These are phyloP conservation scores for Rubroboletus satanas DNA, from an alignment of 768 basidiomycete species.

Conservation along the genomic window DNA sequence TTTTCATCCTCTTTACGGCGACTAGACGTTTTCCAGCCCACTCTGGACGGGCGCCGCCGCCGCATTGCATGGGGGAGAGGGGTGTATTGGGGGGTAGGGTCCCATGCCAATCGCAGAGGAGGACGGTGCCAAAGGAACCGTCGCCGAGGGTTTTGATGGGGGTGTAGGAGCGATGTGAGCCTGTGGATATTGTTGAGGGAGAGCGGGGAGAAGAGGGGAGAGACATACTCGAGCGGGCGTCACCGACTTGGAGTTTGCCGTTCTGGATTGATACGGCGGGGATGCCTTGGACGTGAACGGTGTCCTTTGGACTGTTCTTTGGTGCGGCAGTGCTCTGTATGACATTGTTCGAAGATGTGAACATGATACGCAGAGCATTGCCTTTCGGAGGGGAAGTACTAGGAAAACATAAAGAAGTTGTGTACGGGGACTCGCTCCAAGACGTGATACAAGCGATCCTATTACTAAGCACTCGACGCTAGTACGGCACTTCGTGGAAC, in stretches of 20 bases:
- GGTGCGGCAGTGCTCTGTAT: slow-evolving; percentile 24
- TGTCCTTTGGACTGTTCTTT: slow-evolving; percentile 43
- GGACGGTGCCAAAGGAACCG: slow-evolving; percentile 97
- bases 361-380: slow-evolving; percentile 35
- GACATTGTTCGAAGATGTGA: slow-evolving; percentile 31
- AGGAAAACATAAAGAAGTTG: slow-evolving; percentile 17
- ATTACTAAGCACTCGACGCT: slow-evolving; percentile 29
- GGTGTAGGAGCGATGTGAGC: slow-evolving; percentile 84
- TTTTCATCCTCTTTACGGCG: slow-evolving; percentile 98
- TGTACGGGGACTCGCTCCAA: background rate
- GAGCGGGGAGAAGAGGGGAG: slow-evolving; percentile 1
- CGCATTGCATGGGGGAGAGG: slow-evolving; percentile 93
- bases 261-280: slow-evolving; percentile 73
- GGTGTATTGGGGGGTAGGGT: slow-evolving; percentile 88
- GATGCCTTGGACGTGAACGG: slow-evolving; percentile 65
- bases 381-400: slow-evolving; percentile 20
- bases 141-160: slow-evolving; percentile 96
- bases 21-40: slow-evolving; percentile 94
- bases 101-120: slow-evolving; percentile 99
- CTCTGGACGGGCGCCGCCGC: slow-evolving; percentile 86
- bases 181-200: slow-evolving; percentile 37
- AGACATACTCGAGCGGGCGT: slow-evolving; percentile 63
- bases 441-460: background rate
- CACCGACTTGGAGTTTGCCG: slow-evolving; percentile 69
- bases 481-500: slow-evolving; percentile 88